A percentile compares a stretch with the other conserved stretches of the same genome.
Conservation (phyloP, 345 rosid species). For the Murraya paniculata region DNA sequence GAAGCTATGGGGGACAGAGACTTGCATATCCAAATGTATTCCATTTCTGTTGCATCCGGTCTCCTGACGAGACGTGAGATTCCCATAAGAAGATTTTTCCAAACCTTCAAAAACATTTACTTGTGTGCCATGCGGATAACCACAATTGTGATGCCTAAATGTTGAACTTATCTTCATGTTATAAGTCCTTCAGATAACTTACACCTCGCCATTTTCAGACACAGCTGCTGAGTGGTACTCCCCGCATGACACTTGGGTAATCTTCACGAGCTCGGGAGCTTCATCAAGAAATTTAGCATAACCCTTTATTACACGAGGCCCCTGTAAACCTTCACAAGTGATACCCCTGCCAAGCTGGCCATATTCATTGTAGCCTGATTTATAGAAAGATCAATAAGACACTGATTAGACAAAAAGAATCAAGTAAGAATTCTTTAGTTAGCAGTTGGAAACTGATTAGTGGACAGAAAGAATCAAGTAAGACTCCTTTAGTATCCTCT, state of each 20-base stretch:
- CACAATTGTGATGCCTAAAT: conserved; percentile 44
- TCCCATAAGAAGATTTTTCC: conserved; percentile 46
- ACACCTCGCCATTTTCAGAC: conserved; percentile 94
- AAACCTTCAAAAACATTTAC: conserved; percentile 49
- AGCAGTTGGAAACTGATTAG: conserved; percentile 18
- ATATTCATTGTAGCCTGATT: conserved; percentile 87
- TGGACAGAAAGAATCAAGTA: conserved; percentile 14
- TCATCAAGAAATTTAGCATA: conserved; percentile 92
- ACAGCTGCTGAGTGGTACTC: conserved; percentile 95
- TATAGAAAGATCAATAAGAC: conserved; percentile 21
- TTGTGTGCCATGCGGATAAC: conserved; percentile 49
- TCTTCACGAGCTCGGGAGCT: conserved; percentile 93
- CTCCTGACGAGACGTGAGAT: conserved; percentile 45
- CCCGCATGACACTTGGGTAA: conserved; percentile 84
- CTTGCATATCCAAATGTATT: conserved; percentile 68
- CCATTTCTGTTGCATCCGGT: conserved; percentile 58
- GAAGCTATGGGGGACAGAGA: conserved; percentile 47
- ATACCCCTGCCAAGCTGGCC: conserved; percentile 99
- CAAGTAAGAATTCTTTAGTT: background rate
- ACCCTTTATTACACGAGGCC: conserved; percentile 66
- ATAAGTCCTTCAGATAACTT: conserved; percentile 59
- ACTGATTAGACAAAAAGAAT: conserved; percentile 20
- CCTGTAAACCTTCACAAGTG: conserved; percentile 93
- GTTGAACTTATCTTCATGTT: conserved; percentile 43
- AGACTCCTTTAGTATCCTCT: background rate